Conservation (phyloP, 192 early-diverging fungal genomes). For the Coemansia sp. region DNA sequence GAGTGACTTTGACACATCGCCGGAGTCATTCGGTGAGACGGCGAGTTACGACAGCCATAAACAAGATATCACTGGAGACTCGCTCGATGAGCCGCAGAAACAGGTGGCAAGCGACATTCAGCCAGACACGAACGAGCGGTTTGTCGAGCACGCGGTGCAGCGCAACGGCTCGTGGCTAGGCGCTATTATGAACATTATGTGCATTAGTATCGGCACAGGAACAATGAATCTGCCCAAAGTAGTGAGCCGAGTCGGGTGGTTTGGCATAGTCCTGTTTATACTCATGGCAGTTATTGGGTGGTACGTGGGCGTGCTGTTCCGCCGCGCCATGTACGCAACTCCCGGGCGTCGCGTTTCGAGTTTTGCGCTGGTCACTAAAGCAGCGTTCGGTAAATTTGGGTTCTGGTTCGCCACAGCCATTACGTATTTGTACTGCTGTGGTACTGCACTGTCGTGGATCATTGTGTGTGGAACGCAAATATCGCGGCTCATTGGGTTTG, state of each 20-base stretch:
- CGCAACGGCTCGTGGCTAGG: conserved; percentile 58
- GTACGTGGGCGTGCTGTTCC: conserved; percentile 74
- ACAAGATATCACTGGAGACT: neutral
- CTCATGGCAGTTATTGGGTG: conserved; percentile 69
- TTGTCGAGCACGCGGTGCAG: conserved; percentile 36
- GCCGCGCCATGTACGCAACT: conserved; percentile 68
- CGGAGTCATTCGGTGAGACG: neutral
- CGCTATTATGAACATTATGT: conserved; percentile 67
- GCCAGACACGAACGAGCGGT: conserved; percentile 3
- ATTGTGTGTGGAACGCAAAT: conserved; percentile 76
- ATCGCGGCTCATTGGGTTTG: conserved; percentile 56
- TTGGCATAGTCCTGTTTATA: conserved; percentile 67
- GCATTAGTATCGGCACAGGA: conserved; percentile 78
- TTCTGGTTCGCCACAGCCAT: conserved; percentile 59
- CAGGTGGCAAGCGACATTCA: too few species aligned
- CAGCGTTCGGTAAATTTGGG: conserved; percentile 68
- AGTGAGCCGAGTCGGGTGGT: conserved; percentile 74
- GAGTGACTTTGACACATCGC: too few species aligned
- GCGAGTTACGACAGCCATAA: neutral
- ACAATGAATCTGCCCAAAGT: conserved; percentile 79
- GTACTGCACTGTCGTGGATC: conserved; percentile 69
- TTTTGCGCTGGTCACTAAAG: conserved; percentile 64
- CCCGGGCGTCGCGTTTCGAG: conserved; percentile 57
- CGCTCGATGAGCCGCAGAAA: too few species aligned
- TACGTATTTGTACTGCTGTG: conserved; percentile 64